A percentile compares a stretch with the other conserved stretches of the same genome.
phyloP scores from a whole-genome alignment of 495 filamentous ascomycete genomes.

The Penicillium lagena region DNA sequence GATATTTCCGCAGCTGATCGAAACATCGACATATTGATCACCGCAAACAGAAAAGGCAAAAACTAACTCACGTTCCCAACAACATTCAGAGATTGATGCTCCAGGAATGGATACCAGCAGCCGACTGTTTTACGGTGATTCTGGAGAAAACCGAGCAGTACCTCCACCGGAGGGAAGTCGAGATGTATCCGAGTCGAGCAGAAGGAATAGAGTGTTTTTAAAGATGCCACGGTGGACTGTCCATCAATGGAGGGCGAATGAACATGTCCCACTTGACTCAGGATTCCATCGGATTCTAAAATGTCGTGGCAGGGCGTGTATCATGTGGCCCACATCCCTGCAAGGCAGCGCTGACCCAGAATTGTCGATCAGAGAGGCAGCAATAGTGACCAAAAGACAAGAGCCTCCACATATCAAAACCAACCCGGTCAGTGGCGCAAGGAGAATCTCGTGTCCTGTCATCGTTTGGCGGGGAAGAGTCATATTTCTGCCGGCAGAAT shows the following conservation, averaged over 20 bases:
- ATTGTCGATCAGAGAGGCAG: too few species aligned
- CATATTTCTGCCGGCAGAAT: too few species aligned
- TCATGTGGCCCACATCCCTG: neutral
- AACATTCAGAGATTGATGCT: neutral
- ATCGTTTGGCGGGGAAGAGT: too few species aligned
- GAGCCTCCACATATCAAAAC: too few species aligned
- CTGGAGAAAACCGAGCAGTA: neutral
- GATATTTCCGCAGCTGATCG: constrained; percentile 35
- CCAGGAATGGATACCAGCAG: neutral
- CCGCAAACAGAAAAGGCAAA: neutral
- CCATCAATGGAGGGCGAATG: neutral
- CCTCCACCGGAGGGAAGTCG: neutral
- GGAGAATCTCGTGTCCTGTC: too few species aligned
- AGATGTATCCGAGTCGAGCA: neutral
- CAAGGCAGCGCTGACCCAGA: too few species aligned
- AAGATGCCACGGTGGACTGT: constrained; percentile 8
- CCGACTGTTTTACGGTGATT: neutral
- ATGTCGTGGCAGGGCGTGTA: constrained; percentile 17
- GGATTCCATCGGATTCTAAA: constrained; percentile 25
- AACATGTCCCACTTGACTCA: constrained; percentile 15
- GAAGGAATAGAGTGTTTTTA: neutral
- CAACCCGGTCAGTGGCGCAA: too few species aligned
- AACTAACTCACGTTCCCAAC: neutral
- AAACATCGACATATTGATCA: constrained; percentile 39
- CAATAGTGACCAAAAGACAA: too few species aligned